Evolutionary conservation across 805 yeast species (phyloP).

Genomic region (Maudiozyma barnettii): DNA sequence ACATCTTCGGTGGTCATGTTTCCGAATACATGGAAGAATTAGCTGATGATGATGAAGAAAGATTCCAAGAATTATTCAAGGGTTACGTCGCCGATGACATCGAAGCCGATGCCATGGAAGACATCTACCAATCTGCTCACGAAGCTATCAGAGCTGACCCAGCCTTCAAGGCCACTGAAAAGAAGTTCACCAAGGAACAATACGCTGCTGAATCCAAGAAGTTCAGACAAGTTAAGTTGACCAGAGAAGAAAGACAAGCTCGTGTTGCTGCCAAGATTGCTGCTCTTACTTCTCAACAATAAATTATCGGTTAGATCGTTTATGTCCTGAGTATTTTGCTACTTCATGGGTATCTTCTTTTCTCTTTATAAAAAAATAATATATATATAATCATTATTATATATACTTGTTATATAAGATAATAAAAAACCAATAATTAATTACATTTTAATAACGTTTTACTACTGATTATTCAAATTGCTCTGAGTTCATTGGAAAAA

Average conservation of each 20-base stretch:
- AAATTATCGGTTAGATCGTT: slow-evolving; percentile 9
- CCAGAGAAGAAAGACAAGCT: slow-evolving; percentile 85
- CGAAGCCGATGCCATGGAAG: slow-evolving; percentile 95
- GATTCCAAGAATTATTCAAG: slow-evolving; percentile 92
- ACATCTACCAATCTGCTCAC: slow-evolving; percentile 89
- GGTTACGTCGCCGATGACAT: slow-evolving; percentile 93
- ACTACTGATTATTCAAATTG: too few species aligned
- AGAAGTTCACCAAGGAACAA: slow-evolving; percentile 94
- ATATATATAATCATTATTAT: not conserved
- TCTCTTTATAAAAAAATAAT: not conserved
- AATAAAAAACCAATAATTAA: not conserved
- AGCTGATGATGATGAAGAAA: slow-evolving; percentile 99
- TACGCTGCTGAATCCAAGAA: slow-evolving; percentile 95
- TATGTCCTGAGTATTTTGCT: not conserved
- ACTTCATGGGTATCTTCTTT: not conserved
- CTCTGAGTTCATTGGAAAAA: too few species aligned
- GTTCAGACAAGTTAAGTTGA: slow-evolving; percentile 79
- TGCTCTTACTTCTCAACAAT: slow-evolving; percentile 51
- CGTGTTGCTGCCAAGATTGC: slow-evolving; percentile 90
- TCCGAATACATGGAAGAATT: slow-evolving; percentile 99
- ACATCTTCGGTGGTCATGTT: slow-evolving; percentile 99
- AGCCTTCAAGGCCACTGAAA: slow-evolving; percentile 74
- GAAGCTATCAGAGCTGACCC: slow-evolving; percentile 96
- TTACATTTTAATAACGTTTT: too few species aligned
- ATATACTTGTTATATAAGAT: not conserved